Evolutionary conservation across 805 yeast genomes (phyloP).

Genomic region (Monosporozyma aerobia): DNA sequence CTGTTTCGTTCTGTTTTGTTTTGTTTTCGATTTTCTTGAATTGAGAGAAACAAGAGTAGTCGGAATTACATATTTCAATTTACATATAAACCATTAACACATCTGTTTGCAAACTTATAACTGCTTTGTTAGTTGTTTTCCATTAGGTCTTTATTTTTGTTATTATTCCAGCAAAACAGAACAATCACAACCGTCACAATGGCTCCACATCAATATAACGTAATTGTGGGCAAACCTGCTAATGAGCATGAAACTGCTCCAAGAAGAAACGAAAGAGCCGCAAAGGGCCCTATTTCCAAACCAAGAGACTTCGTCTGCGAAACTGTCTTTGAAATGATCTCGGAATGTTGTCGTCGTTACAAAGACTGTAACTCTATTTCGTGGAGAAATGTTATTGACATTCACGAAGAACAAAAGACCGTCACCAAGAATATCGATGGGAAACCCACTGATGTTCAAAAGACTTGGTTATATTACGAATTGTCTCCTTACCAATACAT

Average conservation of each 20-base stretch:
- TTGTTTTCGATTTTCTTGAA: no score
- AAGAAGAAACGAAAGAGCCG: slow-evolving; percentile 47
- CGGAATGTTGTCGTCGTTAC: slow-evolving; percentile 51
- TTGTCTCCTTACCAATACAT: slow-evolving; percentile 61
- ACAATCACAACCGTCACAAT: slow-evolving; percentile 3
- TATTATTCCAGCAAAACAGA: no score
- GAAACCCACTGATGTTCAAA: slow-evolving; percentile 57
- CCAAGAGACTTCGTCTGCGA: slow-evolving; percentile 59
- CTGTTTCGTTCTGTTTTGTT: no score
- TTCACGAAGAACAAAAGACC: slow-evolving; percentile 67
- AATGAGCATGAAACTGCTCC: slow-evolving; percentile 76
- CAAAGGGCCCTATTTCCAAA: slow-evolving; percentile 40
- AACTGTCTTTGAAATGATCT: slow-evolving; percentile 61
- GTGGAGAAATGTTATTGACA: slow-evolving; percentile 65
- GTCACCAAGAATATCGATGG: slow-evolving; percentile 76
- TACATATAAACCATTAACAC: no score
- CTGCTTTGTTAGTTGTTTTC: neutral
- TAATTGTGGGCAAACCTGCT: slow-evolving; percentile 58
- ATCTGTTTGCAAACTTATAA: no score
- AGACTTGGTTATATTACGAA: slow-evolving; percentile 84
- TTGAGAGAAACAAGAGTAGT: no score
- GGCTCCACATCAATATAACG: slow-evolving; percentile 29
- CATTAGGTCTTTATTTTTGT: no score
- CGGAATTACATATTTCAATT: no score
- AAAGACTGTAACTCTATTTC: slow-evolving; percentile 55